phyloP scores from a whole-genome alignment of 306 rosid genomes.

The Quercus glauca region DNA sequence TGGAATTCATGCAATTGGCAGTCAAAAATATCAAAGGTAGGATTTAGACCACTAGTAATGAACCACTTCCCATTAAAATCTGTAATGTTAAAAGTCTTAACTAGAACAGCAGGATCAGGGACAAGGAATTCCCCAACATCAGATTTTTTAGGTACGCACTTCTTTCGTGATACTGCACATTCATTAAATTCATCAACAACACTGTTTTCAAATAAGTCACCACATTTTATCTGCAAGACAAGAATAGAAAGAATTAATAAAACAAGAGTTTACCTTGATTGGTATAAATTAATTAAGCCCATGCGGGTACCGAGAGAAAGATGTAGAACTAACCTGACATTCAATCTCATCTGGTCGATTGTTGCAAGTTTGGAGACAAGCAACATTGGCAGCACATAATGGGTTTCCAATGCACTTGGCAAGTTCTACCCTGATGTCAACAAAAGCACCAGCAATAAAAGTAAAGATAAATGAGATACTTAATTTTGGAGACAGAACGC shows the following conservation, averaged over 20 bases:
- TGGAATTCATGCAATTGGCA: conserved; percentile 90
- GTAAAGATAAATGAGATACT: neutral
- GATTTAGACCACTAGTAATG: conserved; percentile 87
- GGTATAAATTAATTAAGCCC: neutral
- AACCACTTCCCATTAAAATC: conserved; percentile 93
- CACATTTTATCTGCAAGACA: conserved; percentile 74
- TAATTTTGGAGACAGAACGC: neutral
- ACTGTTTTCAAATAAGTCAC: conserved; percentile 82
- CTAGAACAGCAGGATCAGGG: conserved; percentile 79
- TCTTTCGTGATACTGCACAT: conserved; percentile 92
- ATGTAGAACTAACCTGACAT: conserved; percentile 70
- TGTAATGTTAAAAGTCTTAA: conserved; percentile 61
- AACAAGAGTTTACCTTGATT: conserved; percentile 11
- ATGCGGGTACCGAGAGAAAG: conserved; percentile 2
- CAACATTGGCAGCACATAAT: conserved; percentile 86
- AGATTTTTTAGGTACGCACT: conserved; percentile 90
- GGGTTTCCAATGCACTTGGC: conserved; percentile 85
- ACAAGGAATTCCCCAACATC: conserved; percentile 91
- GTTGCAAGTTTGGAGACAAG: conserved; percentile 97
- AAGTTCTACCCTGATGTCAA: conserved; percentile 71
- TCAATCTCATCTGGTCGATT: conserved; percentile 93
- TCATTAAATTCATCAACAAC: conserved; percentile 94
- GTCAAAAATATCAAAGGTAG: conserved; percentile 76
- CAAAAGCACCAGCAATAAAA: conserved; percentile 25
- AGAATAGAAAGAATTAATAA: conserved; percentile 16